These are phyloP conservation scores for Arthrinium phaeospermum DNA, from an alignment of 2,329 filamentous ascomycete species.

Conservation along the genomic window DNA sequence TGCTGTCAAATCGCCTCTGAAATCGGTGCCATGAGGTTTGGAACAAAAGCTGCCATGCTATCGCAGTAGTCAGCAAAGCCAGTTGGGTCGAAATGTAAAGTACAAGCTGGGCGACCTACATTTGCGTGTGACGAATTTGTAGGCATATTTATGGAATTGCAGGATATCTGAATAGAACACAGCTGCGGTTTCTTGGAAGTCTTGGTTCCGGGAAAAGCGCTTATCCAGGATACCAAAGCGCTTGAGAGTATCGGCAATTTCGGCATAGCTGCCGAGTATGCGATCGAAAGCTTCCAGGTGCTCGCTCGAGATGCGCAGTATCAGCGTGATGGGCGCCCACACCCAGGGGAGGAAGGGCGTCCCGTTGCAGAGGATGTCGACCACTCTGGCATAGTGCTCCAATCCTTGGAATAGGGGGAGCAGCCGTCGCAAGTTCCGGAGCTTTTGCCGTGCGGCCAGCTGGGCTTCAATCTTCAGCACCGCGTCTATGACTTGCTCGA, in stretches of 20 bases:
- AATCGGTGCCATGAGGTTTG: slow-evolving; percentile 46
- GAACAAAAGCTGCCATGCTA: slow-evolving; percentile 45
- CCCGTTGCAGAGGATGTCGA: slow-evolving; percentile 46
- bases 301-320: slow-evolving; percentile 34
- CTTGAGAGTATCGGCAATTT: slow-evolving; percentile 45
- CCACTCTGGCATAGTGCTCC: slow-evolving; percentile 41
- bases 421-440: slow-evolving; percentile 44
- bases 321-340: slow-evolving; percentile 44
- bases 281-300: slow-evolving; percentile 41
- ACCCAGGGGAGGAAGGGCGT: slow-evolving; percentile 46
- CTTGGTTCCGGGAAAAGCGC: slow-evolving; percentile 36
- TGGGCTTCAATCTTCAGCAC: neutral
- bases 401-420: slow-evolving; percentile 43
- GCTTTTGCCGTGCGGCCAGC: neutral
- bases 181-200: slow-evolving; percentile 48
- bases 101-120: slow-evolving; percentile 29
- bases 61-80: too few species aligned
- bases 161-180: slow-evolving; percentile 55
- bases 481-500: neutral
- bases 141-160: slow-evolving; percentile 52
- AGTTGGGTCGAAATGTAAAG: too few species aligned
- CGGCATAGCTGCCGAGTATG: slow-evolving; percentile 37
- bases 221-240: slow-evolving; percentile 44
- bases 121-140: slow-evolving; percentile 48
- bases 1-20: slow-evolving; percentile 39